These are phyloP conservation scores for Dothideomycetes sp. DNA, from an alignment of 2,329 filamentous ascomycete species.

Conservation along the genomic window DNA sequence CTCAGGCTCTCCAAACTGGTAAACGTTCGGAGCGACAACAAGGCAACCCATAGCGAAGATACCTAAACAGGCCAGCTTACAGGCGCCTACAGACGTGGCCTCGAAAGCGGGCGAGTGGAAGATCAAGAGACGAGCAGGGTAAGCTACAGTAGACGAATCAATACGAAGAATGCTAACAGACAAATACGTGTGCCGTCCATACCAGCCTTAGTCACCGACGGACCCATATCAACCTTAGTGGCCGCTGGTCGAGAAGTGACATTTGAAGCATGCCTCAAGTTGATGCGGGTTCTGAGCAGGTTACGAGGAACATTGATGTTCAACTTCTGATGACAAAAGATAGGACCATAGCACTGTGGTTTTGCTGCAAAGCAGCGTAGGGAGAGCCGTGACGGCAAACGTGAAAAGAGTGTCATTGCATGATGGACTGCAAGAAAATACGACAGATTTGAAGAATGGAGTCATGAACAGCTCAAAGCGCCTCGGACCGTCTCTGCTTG, in stretches of 20 bases:
- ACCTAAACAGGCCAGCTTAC: conserved; percentile 64
- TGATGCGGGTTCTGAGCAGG: background rate
- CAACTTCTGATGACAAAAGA: background rate
- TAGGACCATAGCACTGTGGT: background rate
- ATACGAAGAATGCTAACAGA: background rate
- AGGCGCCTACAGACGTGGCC: conserved; percentile 57
- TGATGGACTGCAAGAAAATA: background rate
- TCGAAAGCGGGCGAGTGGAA: conserved; percentile 65
- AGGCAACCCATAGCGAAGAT: conserved; percentile 57
- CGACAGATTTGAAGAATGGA: background rate
- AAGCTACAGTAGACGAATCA: conserved; percentile 19
- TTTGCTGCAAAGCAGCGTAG: background rate
- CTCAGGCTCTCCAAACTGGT: conserved; percentile 30
- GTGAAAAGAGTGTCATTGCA: conserved; percentile 8
- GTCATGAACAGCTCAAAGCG: background rate
- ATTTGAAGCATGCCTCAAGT: background rate
- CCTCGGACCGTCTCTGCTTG: conserved; percentile 5
- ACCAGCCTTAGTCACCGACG: background rate
- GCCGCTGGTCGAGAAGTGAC: background rate
- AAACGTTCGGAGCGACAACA: conserved; percentile 53
- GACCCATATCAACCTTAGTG: background rate
- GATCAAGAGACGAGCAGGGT: conserved; percentile 55
- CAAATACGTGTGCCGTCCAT: background rate
- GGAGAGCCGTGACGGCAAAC: conserved; percentile 1
- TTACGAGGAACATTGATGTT: background rate